Evolutionary conservation across 2,329 filamentous ascomycete species (phyloP), one percentile per base, ranked within the genome.

Genomic region (Zasmidium angulare): DNA sequence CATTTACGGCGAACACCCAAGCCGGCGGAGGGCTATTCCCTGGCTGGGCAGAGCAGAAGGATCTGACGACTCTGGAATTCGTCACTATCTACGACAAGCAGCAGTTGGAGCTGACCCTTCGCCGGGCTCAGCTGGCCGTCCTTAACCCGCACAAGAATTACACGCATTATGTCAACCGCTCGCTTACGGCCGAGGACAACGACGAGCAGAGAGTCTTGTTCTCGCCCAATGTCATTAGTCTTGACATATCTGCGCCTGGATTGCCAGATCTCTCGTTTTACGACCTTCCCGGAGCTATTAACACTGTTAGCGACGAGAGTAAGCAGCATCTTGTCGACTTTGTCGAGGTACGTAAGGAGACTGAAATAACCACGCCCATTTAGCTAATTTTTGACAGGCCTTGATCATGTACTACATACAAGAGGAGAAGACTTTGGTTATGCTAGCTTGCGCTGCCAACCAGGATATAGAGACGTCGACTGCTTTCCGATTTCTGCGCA

Each of bases 281-380:
- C 61, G 92, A 96, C 61, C 80, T 96, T 0, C 92, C 92, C 0
- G 92, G 92, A 0, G 86, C 96, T 0, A 93, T 96, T 62, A 85
- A 86, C 20, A 88, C 88, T 7, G 82, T 87, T 0, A 84, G 86
- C 1, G 80, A 86, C 7, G 62, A 55, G 1, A 79, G 84, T 2
- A 86, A 93, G 17, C 79, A 83, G 10, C 89, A 89, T 58, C 77
- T 93, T 0, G 88, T 93, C 12, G 78, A 82, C 0, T 85, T 95
- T 0, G 89, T 96, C 0, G 81, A 86, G 53, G 47, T 51, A 31
- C 6, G 51, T 49, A 17, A 6, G 2, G 14, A 6, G 10, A 21
- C 6, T 2, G 26, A n/a, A 29, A 24, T 55, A 20, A 43, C 23
- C n/a, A n/a, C n/a, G n/a, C n/a, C n/a, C n/a, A n/a, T n/a, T n/a